These are phyloP conservation scores for Ceratocystis diversiconidia DNA, from an alignment of 2,329 filamentous ascomycete species.

Conservation along the genomic window DNA sequence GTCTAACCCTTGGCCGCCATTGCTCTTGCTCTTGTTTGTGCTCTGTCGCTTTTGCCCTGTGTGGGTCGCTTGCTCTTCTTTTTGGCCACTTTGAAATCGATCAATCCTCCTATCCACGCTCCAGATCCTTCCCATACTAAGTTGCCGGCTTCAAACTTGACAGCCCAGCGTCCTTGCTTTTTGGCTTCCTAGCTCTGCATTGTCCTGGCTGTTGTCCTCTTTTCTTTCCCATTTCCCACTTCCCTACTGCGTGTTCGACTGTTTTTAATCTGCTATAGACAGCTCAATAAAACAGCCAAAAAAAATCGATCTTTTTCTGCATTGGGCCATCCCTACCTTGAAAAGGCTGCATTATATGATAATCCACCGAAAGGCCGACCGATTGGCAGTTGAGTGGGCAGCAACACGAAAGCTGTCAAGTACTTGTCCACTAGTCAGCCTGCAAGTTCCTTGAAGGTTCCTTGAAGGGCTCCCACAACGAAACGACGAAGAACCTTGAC, in stretches of 20 bases:
- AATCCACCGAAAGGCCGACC: constrained; percentile 6
- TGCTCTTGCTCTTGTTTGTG: not conserved
- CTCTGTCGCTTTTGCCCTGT: not conserved
- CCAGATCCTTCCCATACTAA: constrained; percentile 8
- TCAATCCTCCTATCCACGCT: constrained; percentile 8
- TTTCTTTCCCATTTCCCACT: not conserved
- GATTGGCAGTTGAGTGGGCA: not conserved
- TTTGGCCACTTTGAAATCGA: not conserved
- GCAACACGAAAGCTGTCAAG: constrained; percentile 2
- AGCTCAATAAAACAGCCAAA: not conserved
- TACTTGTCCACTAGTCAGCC: not conserved
- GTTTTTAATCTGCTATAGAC: not conserved
- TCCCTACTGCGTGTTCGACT: not conserved
- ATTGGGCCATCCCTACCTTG: not conserved
- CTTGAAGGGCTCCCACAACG: not conserved
- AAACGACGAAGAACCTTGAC: not conserved
- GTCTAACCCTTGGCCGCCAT: not conserved
- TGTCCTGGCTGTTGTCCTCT: not conserved
- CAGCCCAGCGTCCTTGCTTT: not conserved
- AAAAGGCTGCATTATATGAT: not conserved
- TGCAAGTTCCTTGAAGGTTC: not conserved
- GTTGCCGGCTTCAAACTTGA: constrained; percentile 8
- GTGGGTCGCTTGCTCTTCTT: not conserved
- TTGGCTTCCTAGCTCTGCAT: not conserved
- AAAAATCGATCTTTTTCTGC: not conserved